phyloP scores from a whole-genome alignment of 208 protist genomes.

The Angomonas deanei region DNA sequence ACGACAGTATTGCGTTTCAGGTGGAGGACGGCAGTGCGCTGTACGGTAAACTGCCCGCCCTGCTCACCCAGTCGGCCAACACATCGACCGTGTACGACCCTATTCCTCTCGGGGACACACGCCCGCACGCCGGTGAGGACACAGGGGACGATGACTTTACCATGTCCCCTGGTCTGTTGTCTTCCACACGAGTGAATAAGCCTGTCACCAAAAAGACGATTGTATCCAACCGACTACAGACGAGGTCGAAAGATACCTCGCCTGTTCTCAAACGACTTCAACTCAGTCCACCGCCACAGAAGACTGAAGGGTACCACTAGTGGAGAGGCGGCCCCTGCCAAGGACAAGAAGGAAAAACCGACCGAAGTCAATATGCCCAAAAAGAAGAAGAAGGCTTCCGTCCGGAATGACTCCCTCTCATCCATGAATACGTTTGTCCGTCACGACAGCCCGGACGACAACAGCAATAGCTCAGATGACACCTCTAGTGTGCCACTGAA shows the following conservation, averaged over 20 bases:
- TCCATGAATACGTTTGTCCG: no score
- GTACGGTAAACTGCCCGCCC: background rate
- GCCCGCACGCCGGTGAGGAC: background rate
- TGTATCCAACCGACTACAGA: constrained; percentile 25
- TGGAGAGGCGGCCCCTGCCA: background rate
- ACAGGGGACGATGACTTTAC: background rate
- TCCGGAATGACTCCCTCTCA: background rate
- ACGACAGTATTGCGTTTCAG: background rate
- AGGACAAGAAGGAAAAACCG: background rate
- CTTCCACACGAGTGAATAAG: background rate
- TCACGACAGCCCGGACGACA: background rate
- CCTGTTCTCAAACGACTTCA: background rate
- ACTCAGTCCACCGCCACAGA: background rate
- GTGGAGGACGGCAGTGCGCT: background rate
- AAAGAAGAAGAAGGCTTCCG: constrained; percentile 2
- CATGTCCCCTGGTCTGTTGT: background rate
- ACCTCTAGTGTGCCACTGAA: background rate
- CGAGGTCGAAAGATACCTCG: background rate
- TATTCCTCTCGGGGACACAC: background rate
- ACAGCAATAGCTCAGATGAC: background rate
- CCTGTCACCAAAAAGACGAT: constrained; percentile 21
- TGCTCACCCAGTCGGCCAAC: background rate
- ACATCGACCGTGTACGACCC: background rate
- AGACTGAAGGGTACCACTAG: no score
- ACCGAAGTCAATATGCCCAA: constrained; percentile 7